phyloP scores from a whole-genome alignment of 352 stramenopile genomes.

The Phytophthora citricola region DNA sequence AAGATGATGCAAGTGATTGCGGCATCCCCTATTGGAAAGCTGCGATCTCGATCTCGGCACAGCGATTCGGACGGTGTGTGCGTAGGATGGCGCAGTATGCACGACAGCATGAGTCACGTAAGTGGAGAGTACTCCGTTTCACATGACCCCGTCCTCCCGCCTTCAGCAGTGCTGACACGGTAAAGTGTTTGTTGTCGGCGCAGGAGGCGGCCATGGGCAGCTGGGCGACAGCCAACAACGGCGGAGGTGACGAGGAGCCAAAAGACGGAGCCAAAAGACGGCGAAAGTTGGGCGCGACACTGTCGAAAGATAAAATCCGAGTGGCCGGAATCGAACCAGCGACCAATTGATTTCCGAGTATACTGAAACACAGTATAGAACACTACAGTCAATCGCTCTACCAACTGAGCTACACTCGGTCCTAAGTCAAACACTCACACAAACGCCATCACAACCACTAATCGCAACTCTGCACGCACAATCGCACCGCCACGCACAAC shows the following conservation, averaged over 20 bases:
- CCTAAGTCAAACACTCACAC: neutral
- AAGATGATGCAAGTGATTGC: too few relatives aligned
- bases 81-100: too few relatives aligned
- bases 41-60: too few relatives aligned
- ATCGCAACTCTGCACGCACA: neutral
- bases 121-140: too few relatives aligned
- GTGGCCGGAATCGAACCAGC: neutral
- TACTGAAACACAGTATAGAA: slow-evolving; percentile 1
- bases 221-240: neutral
- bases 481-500: neutral
- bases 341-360: neutral
- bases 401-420: neutral
- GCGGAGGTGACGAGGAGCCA: neutral
- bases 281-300: too few relatives aligned
- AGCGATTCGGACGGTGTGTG: too few relatives aligned
- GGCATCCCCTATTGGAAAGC: too few relatives aligned
- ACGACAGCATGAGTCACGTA: too few relatives aligned
- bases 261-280: neutral
- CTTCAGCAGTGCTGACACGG: too few relatives aligned
- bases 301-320: neutral
- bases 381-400: slow-evolving; percentile 1
- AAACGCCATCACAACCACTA: neutral
- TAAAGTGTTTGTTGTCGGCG: too few relatives aligned
- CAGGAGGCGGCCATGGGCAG: too few relatives aligned
- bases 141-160: too few relatives aligned